These are phyloP conservation scores for Pleomassaria siparia DNA, from an alignment of 2,329 filamentous ascomycete species.

Conservation along the genomic window DNA sequence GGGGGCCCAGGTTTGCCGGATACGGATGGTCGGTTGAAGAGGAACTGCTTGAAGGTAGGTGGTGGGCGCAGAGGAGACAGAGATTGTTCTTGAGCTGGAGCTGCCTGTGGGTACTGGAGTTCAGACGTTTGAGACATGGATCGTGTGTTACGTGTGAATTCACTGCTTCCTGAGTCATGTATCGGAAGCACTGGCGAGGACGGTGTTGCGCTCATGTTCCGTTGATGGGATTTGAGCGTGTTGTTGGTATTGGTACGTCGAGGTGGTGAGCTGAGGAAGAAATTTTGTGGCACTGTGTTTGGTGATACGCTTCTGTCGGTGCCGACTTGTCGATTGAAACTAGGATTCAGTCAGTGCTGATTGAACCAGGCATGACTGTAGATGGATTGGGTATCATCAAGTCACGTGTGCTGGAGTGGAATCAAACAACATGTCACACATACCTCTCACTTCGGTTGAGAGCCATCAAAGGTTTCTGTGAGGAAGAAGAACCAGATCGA, in stretches of 20 bases:
- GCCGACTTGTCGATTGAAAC: conserved; percentile 24
- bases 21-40: conserved; percentile 38
- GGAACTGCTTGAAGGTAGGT: conserved; percentile 43
- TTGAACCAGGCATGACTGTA: not conserved
- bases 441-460: conserved; percentile 34
- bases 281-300: conserved; percentile 18
- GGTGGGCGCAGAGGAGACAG: conserved; percentile 29
- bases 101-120: conserved; percentile 23
- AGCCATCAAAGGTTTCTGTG: conserved; percentile 31
- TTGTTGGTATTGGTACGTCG: conserved; percentile 17
- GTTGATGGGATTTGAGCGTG: conserved; percentile 22
- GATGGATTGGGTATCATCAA: not conserved
- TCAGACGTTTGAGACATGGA: conserved; percentile 27
- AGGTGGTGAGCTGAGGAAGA: conserved; percentile 28
- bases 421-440: conserved; percentile 1
- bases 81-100: conserved; percentile 18
- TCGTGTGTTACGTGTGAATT: conserved; percentile 35
- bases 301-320: conserved; percentile 5
- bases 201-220: conserved; percentile 32
- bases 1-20: conserved; percentile 28
- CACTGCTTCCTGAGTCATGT: conserved; percentile 27
- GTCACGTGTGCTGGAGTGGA: not conserved
- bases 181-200: conserved; percentile 36
- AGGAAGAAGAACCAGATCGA: conserved; percentile 31
- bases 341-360: conserved; percentile 11